Percentiles rank a stretch among this genome's conserved stretches.
Evolutionary conservation across 768 basidiomycete genomes (phyloP).

Genomic region (Calocera cornea): DNA sequence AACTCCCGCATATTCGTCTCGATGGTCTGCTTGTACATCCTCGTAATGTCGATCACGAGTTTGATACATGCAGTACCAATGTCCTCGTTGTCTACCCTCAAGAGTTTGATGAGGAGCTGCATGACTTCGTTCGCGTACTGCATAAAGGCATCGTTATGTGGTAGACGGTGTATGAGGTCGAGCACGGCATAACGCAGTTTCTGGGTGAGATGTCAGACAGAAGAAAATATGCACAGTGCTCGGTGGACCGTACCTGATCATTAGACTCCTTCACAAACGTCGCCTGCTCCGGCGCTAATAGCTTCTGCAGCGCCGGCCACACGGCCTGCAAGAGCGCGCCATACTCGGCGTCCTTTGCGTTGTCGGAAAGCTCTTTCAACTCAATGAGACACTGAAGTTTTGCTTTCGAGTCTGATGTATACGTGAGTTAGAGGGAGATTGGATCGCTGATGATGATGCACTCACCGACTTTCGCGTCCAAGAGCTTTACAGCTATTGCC

Average conservation of each 20-base stretch:
- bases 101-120: conserved; percentile 65
- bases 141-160: conserved; percentile 64
- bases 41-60: conserved; percentile 75
- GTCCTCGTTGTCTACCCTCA: conserved; percentile 90
- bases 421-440: not conserved
- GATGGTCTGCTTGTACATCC: conserved; percentile 55
- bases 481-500: not conserved
- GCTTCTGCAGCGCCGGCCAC: not conserved
- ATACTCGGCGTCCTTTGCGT: not conserved
- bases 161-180: conserved; percentile 80
- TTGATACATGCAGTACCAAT: conserved; percentile 85
- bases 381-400: not conserved
- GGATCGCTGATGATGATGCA: not conserved
- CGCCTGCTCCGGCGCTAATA: conserved; percentile 34
- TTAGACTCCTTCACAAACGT: conserved; percentile 29
- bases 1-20: conserved; percentile 69
- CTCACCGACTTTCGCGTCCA: not conserved
- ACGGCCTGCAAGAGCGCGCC: not conserved
- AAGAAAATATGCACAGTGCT: conserved; percentile 34
- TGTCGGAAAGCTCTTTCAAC: not conserved
- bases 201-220: conserved; percentile 35
- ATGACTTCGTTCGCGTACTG: conserved; percentile 54
- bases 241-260: conserved; percentile 28
- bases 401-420: not conserved
- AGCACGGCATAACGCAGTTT: conserved; percentile 76